Evolutionary conservation across 2,329 filamentous ascomycete species (phyloP), one percentile per base, ranked within the genome.

Genomic region (Lecanicillium sp.): DNA sequence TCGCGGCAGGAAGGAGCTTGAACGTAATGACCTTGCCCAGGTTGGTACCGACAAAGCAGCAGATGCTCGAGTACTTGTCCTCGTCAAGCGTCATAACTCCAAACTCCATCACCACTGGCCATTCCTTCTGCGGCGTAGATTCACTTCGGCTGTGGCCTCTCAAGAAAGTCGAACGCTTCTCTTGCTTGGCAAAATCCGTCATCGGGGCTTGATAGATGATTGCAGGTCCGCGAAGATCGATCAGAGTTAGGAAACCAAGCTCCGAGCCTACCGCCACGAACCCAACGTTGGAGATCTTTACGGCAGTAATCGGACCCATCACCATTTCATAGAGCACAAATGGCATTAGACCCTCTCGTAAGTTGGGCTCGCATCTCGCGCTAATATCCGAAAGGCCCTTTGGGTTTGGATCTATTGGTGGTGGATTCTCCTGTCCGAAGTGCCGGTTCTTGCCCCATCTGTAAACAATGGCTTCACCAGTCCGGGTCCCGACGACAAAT

Each of bases 1-100:
- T 76, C 38, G 74, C 76, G 12, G 81, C 73, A 0, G 92, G 92
- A 3, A 97, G 65, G 17, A 98, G 70, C 64, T 95, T 96, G 65
- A 97, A 90, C 0, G 90, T 97, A 6, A 81, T 79, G 14, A 97
- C 67, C 51, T 86, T 87, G 29, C 92, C 92, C 20, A 79, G 61
- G 48, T 82, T 89, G 0, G 92, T 97, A 15, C 92, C 92, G 2
- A 94, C 85, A 49, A 97, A 94, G 48, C 92, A 84, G 42, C 83
- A 79, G 41, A 98, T 94, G 53, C 88, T 96, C 2, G 92, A 97
- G 57, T 94, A 98, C 47, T 87, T 80, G 54, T 97, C 90, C n/a
- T 83, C 85, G 31, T 97, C 92, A 4, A 96, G 65, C 3, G 85
- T 94, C 79, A 98, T 82, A 33, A 95, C 87, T 38, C 87, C 87